Evolutionary conservation across 768 basidiomycete genomes (phyloP), one percentile per base, ranked within the genome.

Genomic region (Boletus subcaerulescens): DNA sequence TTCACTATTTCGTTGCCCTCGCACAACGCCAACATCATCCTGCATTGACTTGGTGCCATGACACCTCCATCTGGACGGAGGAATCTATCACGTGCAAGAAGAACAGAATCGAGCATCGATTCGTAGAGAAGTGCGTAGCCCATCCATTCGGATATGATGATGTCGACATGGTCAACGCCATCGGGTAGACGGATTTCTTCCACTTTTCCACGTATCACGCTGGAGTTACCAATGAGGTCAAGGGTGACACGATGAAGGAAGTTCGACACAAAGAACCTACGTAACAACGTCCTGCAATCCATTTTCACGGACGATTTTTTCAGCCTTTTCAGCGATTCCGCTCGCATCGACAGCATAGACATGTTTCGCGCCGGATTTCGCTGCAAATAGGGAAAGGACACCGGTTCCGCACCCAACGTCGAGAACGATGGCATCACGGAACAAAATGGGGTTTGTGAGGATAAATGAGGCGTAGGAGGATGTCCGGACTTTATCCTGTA

Each of bases 101-200:
- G 76, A 17, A 99, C 96, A 2, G 94, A 96, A 70, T 98, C 96
- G 33, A 98, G 81, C 96, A 99, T 98, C 41, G 89, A 91, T 72
- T 99, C 96, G 71, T 98, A 98, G 20, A 98, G 80, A 22, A 93
- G 76, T 1, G 86, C 87, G 64, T 92, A 93, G 15, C 86, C 93
- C 96, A 98, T 98, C 96, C 96, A 98, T 71, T 99, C 96, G 5
- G 93, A 95, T 48, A 98, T 77, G 70, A 99, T 94, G 55, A 99
- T 82, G 69, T 99, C 96, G 22, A 98, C 96, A 49, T 91, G 77
- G 11, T 80, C 75, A 46, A 87, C 74, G 49, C 73, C 82, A 48
- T 86, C 85, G 2, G 91, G 93, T 1, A 98, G 76, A 8, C 61
- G 70, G 53, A 98, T 87, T 20, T 94, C 85, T 72, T 99, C 96